A percentile compares a stretch with the other conserved stretches of the same genome.
Evolutionary conservation across 75 land plant genomes (phyloP).

Genomic region (Pseudotsuga menziesii): DNA sequence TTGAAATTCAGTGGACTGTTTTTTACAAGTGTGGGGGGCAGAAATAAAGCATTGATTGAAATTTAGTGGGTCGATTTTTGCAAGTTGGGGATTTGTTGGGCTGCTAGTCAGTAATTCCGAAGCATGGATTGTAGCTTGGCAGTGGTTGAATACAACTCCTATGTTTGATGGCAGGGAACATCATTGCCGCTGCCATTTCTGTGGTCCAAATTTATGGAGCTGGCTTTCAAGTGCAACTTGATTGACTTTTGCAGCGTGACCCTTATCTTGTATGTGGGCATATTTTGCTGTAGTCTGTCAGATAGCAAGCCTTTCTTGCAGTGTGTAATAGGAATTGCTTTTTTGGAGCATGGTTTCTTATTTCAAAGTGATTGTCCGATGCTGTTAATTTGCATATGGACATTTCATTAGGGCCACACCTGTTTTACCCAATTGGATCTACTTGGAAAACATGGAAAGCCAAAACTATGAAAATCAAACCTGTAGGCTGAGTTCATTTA

Average conservation of each 20-base stretch:
- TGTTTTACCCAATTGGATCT: neutral
- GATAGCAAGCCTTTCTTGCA: neutral
- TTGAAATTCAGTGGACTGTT: constrained; percentile 4
- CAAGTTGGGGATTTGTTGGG: constrained; percentile 14
- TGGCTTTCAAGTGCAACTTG: constrained; percentile 35
- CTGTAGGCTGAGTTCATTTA: neutral
- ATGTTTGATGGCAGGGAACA: constrained; percentile 23
- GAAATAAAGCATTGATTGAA: neutral
- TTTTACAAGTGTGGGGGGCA: neutral
- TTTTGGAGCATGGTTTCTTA: neutral
- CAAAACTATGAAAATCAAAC: neutral
- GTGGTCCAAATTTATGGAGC: constrained; percentile 35
- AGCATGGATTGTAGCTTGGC: constrained; percentile 50
- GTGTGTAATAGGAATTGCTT: neutral
- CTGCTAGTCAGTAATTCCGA: constrained; percentile 32
- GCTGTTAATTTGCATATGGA: neutral
- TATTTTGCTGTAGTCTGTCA: neutral
- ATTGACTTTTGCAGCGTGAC: constrained; percentile 30
- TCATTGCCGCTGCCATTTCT: constrained; percentile 30
- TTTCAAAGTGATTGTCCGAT: neutral
- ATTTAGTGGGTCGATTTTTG: neutral
- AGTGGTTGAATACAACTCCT: constrained; percentile 23
- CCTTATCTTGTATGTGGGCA: constrained; percentile 25
- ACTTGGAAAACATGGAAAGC: neutral
- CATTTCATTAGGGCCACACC: neutral